Base-by-base conservation (phyloP, 2,329 filamentous ascomycete genomes). In the Westerdykella ornata region DNA sequence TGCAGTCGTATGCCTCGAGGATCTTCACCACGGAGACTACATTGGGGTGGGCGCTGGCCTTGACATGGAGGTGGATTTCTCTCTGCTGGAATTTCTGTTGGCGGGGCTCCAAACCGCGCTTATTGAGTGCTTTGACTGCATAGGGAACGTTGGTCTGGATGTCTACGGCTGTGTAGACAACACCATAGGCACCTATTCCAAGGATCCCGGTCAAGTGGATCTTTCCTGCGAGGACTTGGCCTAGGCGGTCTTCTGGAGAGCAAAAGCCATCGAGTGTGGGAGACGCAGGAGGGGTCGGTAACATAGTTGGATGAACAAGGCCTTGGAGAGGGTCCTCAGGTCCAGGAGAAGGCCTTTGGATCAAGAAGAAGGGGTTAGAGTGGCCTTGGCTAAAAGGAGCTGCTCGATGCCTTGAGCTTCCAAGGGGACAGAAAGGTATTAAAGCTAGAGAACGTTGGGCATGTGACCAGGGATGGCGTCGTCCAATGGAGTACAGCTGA, bases 101-200 rank as follows among this genome's bases (percentile, higher is more conserved):
- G 54, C 90, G 81, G 56, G 79, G 75, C 70, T 97, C 89, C 72
- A 97, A 74, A 67, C 90, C 92, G 68, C 83, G 77, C 70, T 95
- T 97, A 81, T 88, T 92, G 63, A 98, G 77, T 47, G 89, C 90
- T 76, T 98, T 98, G 62, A 98, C 90, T 50, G 92, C 92, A 74
- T 94, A 98, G 51, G 80, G 82, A 44, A 81, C 77, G 63, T 84
- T 79, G 53, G 82, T 90, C 64, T 83, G 82, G 63, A 90, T 79
- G 70, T 92, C 89, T 69, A 85, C 74, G 59, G 89, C 89, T 51
- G 82, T 81, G 72, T 97, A 97, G 18, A 98, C 92, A 32, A 96
- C 89, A 51, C 92, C 92, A 68, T 98, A 98, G 43, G 92, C 92
- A 55, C 92, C 92, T 38, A 90, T 86, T 51, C 92, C 92, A 48